These are phyloP conservation scores for Apiospora malaysiana DNA, from an alignment of 2,329 filamentous ascomycete species.

Conservation along the genomic window DNA sequence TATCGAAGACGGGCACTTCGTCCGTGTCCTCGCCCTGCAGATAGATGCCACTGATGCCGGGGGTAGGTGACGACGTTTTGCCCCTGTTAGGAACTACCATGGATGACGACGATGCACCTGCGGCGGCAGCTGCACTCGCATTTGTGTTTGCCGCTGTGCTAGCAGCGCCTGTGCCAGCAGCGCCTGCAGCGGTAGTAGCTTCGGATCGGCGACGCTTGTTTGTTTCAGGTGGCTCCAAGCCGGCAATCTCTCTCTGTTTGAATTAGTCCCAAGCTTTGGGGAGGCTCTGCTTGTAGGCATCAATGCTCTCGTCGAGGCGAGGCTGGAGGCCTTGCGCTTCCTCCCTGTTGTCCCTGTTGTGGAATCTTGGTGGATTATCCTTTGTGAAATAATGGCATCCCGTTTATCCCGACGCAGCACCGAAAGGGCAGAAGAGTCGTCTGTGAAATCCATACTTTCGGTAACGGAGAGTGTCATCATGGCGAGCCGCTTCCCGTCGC, in stretches of 20 bases:
- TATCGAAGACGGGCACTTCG: conserved; percentile 56
- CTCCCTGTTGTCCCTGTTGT: too few species aligned
- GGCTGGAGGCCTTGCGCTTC: not conserved
- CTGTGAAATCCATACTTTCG: too few species aligned
- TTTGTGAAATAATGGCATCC: too few species aligned
- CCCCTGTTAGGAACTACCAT: not conserved
- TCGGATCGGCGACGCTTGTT: conserved; percentile 32
- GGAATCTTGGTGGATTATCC: too few species aligned
- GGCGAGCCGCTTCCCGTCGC: too few species aligned
- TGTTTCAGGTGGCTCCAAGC: conserved; percentile 33
- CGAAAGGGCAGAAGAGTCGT: too few species aligned
- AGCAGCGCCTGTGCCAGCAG: not conserved
- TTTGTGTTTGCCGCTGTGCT: not conserved
- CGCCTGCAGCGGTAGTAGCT: not conserved
- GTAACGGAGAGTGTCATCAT: too few species aligned
- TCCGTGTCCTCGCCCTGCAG: conserved; percentile 51
- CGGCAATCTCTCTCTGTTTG: conserved; percentile 32
- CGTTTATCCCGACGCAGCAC: not conserved
- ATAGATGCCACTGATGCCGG: conserved; percentile 46
- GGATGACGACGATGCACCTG: not conserved
- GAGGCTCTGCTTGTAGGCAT: conserved; percentile 22
- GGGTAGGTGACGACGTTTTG: conserved; percentile 23
- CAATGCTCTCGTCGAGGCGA: not conserved
- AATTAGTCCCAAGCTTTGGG: conserved; percentile 32
- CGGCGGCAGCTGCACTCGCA: not conserved